Evolutionary conservation across 2,329 filamentous ascomycete species (phyloP).

Genomic region (Aspergillus fumigatiaffinis): DNA sequence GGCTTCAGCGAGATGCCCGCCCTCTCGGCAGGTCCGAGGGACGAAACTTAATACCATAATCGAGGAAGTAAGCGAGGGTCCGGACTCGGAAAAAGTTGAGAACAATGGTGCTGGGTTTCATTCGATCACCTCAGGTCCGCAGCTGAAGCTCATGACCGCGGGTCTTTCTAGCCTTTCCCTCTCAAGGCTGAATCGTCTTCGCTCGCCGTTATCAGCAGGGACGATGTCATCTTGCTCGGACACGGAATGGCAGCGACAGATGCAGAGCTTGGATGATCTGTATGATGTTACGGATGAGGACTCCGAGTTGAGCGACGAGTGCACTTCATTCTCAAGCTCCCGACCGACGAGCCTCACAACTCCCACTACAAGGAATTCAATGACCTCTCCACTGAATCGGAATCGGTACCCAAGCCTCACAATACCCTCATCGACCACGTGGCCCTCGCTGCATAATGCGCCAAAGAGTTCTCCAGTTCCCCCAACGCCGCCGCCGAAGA

Average conservation of each 20-base stretch:
- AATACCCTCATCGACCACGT: conserved; percentile 56
- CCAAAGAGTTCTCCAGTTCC: conserved; percentile 46
- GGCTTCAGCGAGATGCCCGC: conserved; percentile 50
- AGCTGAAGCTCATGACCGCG: conserved; percentile 34
- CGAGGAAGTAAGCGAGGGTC: conserved; percentile 47
- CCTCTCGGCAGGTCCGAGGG: conserved; percentile 55
- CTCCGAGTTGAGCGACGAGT: conserved; percentile 48
- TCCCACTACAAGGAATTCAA: conserved; percentile 36
- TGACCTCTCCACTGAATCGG: conserved; percentile 37
- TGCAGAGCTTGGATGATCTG: conserved; percentile 76
- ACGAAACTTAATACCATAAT: conserved; percentile 62
- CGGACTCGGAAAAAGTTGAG: conserved; percentile 16
- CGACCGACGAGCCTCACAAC: conserved; percentile 48
- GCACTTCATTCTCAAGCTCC: conserved; percentile 46
- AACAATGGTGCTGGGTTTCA: conserved; percentile 4
- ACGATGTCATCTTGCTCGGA: conserved; percentile 41
- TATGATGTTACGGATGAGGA: conserved; percentile 86
- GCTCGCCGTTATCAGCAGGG: conserved; percentile 31
- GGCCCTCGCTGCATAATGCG: conserved; percentile 54
- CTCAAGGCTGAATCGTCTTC: conserved; percentile 21
- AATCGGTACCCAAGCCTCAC: conserved; percentile 55
- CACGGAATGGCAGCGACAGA: conserved; percentile 62
- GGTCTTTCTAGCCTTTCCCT: conserved; percentile 20
- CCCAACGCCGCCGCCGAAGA: conserved; percentile 50
- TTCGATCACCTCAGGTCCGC: conserved; percentile 15